Base-by-base conservation (phyloP, 331 rosid genomes). In the Malus hybrid region DNA sequence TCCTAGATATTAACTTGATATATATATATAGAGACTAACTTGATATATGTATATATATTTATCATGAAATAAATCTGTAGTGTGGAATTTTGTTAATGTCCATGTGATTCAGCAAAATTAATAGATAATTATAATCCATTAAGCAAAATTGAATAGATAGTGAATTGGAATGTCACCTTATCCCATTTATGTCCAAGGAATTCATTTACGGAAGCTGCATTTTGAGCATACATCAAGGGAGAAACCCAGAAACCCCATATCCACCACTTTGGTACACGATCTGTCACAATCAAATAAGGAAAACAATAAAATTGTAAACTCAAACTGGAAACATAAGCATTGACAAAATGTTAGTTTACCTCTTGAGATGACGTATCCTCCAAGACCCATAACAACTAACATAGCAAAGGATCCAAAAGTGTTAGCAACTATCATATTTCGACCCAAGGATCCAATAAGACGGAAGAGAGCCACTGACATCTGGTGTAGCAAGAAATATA, bases 191-290 rank as follows among this genome's bases (percentile, higher is more conserved):
- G 99, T 71, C 99, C 99, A 65, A 82, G 96, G 82, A 95, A 95
- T 85, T 95, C 99, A 80, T 95, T 92, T 28, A 87, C 97, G 77
- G 99, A 89, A 70, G 94, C 99, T 66, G 98, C 87, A 84, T 87
- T 89, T 82, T 95, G 99, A 48, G 93, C 93, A 84, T 92, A 95
- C 98, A 90, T 92, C 90, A 95, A 89, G 74, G 99, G 99, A 78
- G 99, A 95, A 85, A 93, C 55, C 97, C 97, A 95, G 87, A 85
- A 95, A 71, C 99, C 99, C 99, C 99, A 95, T 70, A 95, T 84
- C 99, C 99, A 95, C 99, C 99, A 95, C 52, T 50, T 86, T 19
- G 99, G 98, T 69, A 95, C 84, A 44, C 50, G 86, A 81, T 90
- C 97, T 95, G 91, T 69, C 70, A 73, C 67, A 84, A 77, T 73